Evolutionary conservation across 306 rosid species (phyloP).

Genomic region (Vigna radiata): DNA sequence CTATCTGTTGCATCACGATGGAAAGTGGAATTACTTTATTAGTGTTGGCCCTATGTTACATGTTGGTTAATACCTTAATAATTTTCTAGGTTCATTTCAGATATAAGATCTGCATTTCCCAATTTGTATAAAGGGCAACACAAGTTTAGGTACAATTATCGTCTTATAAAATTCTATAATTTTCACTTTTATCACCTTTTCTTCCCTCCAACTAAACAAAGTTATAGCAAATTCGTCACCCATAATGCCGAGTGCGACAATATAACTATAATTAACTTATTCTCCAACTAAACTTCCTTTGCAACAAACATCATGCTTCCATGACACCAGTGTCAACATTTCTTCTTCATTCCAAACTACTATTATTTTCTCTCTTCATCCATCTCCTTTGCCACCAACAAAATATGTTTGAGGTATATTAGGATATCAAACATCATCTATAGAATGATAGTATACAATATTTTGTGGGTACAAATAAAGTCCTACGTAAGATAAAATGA

Average conservation of each 20-base stretch:
- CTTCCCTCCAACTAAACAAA: slow-evolving; percentile 41
- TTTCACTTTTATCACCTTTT: slow-evolving; percentile 38
- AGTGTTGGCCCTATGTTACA: slow-evolving; percentile 32
- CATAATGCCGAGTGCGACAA: slow-evolving; percentile 15
- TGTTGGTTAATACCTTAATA: slow-evolving; percentile 10
- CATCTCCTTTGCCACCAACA: neutral
- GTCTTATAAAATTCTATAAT: slow-evolving; percentile 38
- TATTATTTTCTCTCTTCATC: neutral
- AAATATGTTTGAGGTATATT: neutral
- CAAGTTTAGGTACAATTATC: slow-evolving; percentile 43
- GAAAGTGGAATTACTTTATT: slow-evolving; percentile 52
- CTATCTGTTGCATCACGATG: slow-evolving; percentile 46
- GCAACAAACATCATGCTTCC: slow-evolving; percentile 29
- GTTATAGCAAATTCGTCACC: slow-evolving; percentile 26
- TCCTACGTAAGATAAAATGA: too few relatives aligned
- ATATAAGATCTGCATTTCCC: slow-evolving; percentile 7
- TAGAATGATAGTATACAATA: too few relatives aligned
- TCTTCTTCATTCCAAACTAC: neutral
- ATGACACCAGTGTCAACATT: neutral
- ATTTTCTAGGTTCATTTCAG: slow-evolving; percentile 15
- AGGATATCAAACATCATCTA: too few relatives aligned
- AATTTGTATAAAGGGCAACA: slow-evolving; percentile 1
- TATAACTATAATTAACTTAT: slow-evolving; percentile 26
- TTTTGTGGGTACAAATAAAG: too few relatives aligned
- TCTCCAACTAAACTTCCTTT: slow-evolving; percentile 17